Evolutionary conservation across 2,329 filamentous ascomycete genomes (phyloP).

Genomic region (Xylariaceae sp.): DNA sequence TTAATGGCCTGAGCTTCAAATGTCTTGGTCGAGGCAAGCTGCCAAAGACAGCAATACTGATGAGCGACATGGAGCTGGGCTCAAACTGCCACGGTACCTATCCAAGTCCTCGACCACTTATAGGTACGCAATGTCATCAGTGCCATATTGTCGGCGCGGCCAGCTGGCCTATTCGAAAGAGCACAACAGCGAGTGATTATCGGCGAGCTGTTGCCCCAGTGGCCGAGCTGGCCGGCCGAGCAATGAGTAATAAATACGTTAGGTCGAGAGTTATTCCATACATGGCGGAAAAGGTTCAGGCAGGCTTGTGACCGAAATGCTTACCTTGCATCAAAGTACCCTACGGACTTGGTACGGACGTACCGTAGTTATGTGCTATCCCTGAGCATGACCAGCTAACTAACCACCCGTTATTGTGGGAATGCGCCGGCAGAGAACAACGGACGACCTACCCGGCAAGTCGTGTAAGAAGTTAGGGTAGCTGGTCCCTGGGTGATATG

Average conservation of each 20-base stretch:
- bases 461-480: background rate
- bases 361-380: background rate
- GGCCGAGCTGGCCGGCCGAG: no score
- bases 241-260: no score
- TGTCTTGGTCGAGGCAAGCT: slow-evolving; percentile 1
- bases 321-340: slow-evolving; percentile 6
- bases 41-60: slow-evolving; percentile 1
- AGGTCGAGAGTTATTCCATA: background rate
- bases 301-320: slow-evolving; percentile 4
- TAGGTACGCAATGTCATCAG: no score
- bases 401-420: no score
- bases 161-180: no score
- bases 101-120: no score
- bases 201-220: no score
- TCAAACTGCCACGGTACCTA: no score
- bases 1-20: background rate
- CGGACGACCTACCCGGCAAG: background rate
- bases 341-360: no score
- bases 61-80: no score
- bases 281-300: background rate
- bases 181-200: no score
- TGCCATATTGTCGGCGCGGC: no score
- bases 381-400: background rate
- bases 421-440: background rate
- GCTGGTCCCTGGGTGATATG: background rate